A percentile compares a stretch with the other conserved stretches of the same genome.
phyloP scores from a whole-genome alignment of 2,329 filamentous ascomycete species.

The Penicillium sp. region DNA sequence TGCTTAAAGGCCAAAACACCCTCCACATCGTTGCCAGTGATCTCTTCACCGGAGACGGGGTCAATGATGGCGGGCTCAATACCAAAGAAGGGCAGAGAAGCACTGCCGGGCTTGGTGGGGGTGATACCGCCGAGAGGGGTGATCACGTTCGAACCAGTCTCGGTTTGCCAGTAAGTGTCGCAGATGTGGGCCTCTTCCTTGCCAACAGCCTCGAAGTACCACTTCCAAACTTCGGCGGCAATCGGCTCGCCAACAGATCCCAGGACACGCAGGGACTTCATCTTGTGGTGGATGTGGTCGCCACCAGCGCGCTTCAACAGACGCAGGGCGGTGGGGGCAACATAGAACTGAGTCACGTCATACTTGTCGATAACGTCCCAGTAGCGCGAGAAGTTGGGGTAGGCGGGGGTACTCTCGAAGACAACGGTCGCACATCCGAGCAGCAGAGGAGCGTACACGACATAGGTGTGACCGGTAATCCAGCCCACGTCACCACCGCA shows the following conservation, averaged over 20 bases:
- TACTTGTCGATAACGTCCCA: constrained; percentile 98
- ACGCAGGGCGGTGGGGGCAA: constrained; percentile 88
- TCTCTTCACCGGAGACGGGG: constrained; percentile 87
- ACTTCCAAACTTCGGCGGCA: constrained; percentile 97
- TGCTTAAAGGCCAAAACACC: constrained; percentile 96
- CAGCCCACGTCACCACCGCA: constrained; percentile 97
- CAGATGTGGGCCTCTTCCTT: constrained; percentile 90
- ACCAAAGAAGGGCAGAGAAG: constrained; percentile 95
- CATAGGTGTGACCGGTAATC: constrained; percentile 98
- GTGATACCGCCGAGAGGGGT: constrained; percentile 88
- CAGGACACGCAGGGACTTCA: constrained; percentile 83
- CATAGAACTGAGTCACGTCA: constrained; percentile 95
- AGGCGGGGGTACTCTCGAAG: constrained; percentile 95
- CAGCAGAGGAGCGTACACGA: constrained; percentile 90
- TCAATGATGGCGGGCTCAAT: constrained; percentile 98
- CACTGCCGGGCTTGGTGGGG: constrained; percentile 92
- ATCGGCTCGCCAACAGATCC: constrained; percentile 97
- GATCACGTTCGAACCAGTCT: constrained; percentile 95
- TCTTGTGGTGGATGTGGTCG: constrained; percentile 80
- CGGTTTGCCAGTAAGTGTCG: constrained; percentile 99
- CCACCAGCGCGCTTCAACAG: constrained; percentile 93
- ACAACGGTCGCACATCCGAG: constrained; percentile 92
- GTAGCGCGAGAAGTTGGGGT: constrained; percentile 96
- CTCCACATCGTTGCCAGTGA: constrained; percentile 93
- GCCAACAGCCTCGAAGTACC: constrained; percentile 94